These are phyloP conservation scores for Austroboletus rostrupii DNA, from an alignment of 1,284 basidiomycete genomes.

Conservation along the genomic window DNA sequence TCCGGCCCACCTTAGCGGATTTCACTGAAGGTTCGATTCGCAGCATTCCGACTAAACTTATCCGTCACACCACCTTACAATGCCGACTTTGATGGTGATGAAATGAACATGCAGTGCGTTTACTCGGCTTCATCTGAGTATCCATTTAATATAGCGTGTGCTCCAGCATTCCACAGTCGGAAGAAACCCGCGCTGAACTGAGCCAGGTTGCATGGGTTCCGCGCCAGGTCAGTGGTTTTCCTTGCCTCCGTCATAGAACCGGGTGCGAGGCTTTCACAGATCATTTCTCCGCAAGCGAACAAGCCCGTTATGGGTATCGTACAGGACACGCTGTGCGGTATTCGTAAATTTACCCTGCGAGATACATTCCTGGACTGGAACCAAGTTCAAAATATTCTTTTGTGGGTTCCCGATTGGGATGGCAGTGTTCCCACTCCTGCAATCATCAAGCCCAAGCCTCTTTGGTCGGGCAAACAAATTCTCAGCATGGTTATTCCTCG, in stretches of 20 bases:
- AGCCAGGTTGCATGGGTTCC: constrained; percentile 99
- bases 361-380: constrained; percentile 94
- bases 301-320: constrained; percentile 99
- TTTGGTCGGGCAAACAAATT: constrained; percentile 99
- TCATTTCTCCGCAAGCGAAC: constrained; percentile 98
- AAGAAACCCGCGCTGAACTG: constrained; percentile 97
- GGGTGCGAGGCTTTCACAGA: constrained; percentile 46
- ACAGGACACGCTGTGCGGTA: constrained; percentile 96
- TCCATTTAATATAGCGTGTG: constrained; percentile 8
- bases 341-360: constrained; percentile 95
- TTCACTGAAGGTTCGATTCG: constrained; percentile 31
- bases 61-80: constrained; percentile 94
- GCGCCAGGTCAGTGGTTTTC: constrained; percentile 60
- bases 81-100: constrained; percentile 98
- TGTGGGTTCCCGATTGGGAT: constrained; percentile 98
- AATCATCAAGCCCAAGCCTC: constrained; percentile 93
- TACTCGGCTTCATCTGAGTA: neutral
- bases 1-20: neutral
- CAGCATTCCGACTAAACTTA: constrained; percentile 94
- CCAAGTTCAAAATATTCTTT: constrained; percentile 92
- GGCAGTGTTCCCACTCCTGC: constrained; percentile 89
- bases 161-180: constrained; percentile 89
- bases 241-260: neutral
- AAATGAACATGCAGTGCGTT: constrained; percentile 99
- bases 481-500: constrained; percentile 90